These are phyloP conservation scores for Pseudoscleropodium purum DNA, from an alignment of 225 moss, liverwort and hornwort genomes.

Conservation along the genomic window DNA sequence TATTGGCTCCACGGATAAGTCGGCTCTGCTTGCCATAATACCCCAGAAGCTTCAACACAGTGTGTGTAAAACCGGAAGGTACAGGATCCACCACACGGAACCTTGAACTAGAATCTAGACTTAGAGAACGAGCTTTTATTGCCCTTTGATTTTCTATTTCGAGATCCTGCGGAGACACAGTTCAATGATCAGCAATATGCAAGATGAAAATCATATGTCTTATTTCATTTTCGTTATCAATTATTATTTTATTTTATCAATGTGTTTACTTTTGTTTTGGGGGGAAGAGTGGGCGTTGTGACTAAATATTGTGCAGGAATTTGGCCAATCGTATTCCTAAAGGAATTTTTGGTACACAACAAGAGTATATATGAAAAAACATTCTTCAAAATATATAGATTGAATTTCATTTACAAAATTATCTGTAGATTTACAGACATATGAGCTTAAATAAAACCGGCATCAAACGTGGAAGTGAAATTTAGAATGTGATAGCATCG, in stretches of 20 bases:
- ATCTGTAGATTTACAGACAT: not conserved
- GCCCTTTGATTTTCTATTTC: conserved; percentile 20
- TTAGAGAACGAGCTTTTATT: conserved; percentile 46
- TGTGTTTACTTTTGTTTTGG: not conserved
- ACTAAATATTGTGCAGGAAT: not conserved
- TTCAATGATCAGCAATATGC: not conserved
- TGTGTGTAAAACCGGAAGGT: conserved; percentile 43
- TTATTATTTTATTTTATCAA: not conserved
- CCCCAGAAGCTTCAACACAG: conserved; percentile 66
- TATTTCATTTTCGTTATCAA: not conserved
- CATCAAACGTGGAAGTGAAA: not conserved
- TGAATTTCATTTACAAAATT: not conserved
- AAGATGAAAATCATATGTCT: not conserved
- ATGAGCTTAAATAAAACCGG: not conserved
- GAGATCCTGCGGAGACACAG: conserved; percentile 11
- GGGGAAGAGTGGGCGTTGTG: not conserved
- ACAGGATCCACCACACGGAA: conserved; percentile 64
- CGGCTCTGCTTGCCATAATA: conserved; percentile 81
- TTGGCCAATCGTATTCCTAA: not conserved
- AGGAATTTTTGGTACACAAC: not conserved
- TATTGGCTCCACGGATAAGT: conserved; percentile 78
- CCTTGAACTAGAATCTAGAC: conserved; percentile 45
- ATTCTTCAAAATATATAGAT: not conserved
- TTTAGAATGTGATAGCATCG: not conserved
- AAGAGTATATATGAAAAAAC: not conserved